Evolutionary conservation across 2,329 filamentous ascomycete species (phyloP).

Genomic region (Stachybotrys chlorohalonatus): DNA sequence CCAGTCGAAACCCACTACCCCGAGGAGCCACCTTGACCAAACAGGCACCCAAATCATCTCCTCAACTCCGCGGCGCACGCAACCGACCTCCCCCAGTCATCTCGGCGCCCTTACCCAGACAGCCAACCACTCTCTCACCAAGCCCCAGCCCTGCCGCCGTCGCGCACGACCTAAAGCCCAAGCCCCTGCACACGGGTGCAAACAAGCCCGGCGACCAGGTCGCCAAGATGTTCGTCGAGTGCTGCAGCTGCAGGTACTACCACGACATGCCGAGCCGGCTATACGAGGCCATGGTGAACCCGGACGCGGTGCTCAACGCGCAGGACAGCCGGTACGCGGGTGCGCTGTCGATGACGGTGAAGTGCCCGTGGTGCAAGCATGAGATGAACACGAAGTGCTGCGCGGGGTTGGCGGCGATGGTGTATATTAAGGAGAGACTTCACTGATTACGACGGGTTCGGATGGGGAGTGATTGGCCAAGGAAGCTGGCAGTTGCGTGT

Average conservation of each 20-base stretch:
- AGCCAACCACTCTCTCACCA: background rate
- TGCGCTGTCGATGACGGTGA: constrained; percentile 50
- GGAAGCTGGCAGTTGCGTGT: background rate
- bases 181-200: constrained; percentile 5
- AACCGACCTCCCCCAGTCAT: background rate
- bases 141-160: background rate
- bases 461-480: background rate
- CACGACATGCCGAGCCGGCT: constrained; percentile 57
- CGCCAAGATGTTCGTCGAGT: constrained; percentile 57
- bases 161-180: constrained; percentile 3
- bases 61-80: background rate
- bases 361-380: constrained; percentile 65
- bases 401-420: constrained; percentile 56
- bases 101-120: background rate
- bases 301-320: constrained; percentile 40
- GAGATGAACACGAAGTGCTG: constrained; percentile 62
- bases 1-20: background rate
- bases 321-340: constrained; percentile 43
- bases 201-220: constrained; percentile 29
- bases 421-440: constrained; percentile 56
- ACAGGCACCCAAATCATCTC: background rate
- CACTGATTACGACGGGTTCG: constrained; percentile 24
- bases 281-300: constrained; percentile 56
- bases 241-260: constrained; percentile 54
- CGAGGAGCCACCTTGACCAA: background rate